Base-by-base conservation (phyloP, 441 rosid species). In the Caryocar brasiliense region DNA sequence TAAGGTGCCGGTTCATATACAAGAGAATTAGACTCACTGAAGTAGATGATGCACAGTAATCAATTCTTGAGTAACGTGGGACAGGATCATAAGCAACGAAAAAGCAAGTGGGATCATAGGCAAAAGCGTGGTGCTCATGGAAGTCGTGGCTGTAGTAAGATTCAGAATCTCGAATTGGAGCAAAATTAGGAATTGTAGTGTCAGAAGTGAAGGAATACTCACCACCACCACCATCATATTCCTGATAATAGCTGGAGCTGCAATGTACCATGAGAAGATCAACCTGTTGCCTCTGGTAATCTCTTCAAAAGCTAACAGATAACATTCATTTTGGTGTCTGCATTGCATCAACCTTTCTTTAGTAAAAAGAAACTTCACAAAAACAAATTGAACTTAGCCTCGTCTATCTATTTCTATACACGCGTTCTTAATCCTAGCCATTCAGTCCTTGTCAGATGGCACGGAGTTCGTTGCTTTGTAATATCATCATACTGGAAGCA, bases 41-140 rank as follows among this genome's bases (percentile, higher is more conserved):
- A 54, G n/a, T n/a, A 55, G 62, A 42, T 0, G 70, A 73, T n/a
- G 66, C 76, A 61, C 78, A 82, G 76, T 70, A 75, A 10, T 64
- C 53, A 30, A 48, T 12, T 12, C 23, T 30, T 4, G 66, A 37
- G 23, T 9, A 56, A 43, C 49, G 25, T 14, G 29, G 5, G 20
- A 24, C 33, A n/a, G 58, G 29, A 50, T 61, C 55, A 33, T 41
- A 61, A 41, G 42, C 29, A 47, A 39, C 60, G 37, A 33, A 52
- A 15, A 30, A 29, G 21, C 67, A 58, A 44, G 33, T 32, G 2
- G 59, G 48, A 50, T 58, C 45, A 4, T 35, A 43, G 25, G 40
- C 5, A 2, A 26, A 3, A 22, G 2, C 11, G 40, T 38, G 27
- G 1, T 45, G 7, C 20, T 47, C 43, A 2, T 20, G 14, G 25